A percentile compares a stretch with the other conserved stretches of the same genome.
phyloP scores from a whole-genome alignment of 1,284 basidiomycete genomes.

The Ustilago tritici region DNA sequence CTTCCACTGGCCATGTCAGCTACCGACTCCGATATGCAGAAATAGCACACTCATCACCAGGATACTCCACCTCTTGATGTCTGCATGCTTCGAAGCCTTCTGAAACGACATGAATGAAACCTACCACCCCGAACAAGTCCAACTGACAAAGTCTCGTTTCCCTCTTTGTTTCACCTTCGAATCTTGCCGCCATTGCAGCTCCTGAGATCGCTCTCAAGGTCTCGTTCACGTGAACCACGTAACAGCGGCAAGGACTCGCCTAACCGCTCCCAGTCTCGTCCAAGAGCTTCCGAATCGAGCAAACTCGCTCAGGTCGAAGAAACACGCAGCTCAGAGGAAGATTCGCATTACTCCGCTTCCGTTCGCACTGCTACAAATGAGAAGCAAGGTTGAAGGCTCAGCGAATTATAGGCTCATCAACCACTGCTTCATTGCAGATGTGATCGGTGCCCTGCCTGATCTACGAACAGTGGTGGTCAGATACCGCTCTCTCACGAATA shows the following conservation, averaged over 20 bases:
- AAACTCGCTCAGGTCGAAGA: conserved; percentile 60
- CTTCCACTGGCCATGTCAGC: conserved; percentile 2
- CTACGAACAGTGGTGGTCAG: background rate
- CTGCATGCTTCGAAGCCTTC: background rate
- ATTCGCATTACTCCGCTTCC: conserved; percentile 19
- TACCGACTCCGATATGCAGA: conserved; percentile 6
- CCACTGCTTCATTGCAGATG: background rate
- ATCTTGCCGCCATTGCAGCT: conserved; percentile 20
- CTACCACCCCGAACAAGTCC: background rate
- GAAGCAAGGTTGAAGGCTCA: background rate
- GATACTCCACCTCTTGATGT: background rate
- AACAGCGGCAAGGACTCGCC: conserved; percentile 46
- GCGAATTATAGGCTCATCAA: background rate
- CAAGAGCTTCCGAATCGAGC: conserved; percentile 42
- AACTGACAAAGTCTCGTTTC: background rate
- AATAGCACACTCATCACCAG: conserved; percentile 10
- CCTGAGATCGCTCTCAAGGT: conserved; percentile 60
- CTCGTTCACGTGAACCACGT: conserved; percentile 64
- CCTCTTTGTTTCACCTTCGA: background rate
- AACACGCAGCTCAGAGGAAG: conserved; percentile 46
- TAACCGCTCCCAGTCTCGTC: conserved; percentile 39
- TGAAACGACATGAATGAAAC: background rate
- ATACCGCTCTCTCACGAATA: background rate
- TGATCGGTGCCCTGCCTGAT: background rate
- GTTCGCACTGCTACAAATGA: conserved; percentile 10